These are phyloP conservation scores for Chaetoceros muelleri DNA, from an alignment of 108 stramenopile genomes.

Conservation along the genomic window DNA sequence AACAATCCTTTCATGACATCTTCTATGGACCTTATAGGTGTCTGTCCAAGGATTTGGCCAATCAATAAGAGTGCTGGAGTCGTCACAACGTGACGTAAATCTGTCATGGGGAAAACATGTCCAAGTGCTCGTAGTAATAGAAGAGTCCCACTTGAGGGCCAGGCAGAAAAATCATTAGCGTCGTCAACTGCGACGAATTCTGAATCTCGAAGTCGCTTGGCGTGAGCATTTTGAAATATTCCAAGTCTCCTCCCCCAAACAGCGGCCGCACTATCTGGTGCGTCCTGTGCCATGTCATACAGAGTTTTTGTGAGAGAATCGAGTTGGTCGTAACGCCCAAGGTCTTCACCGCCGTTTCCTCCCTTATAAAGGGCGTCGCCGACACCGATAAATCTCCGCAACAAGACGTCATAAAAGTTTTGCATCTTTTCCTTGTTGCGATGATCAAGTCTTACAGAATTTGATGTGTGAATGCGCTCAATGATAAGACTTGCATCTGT, in stretches of 20 bases:
- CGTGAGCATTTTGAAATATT: constrained; percentile 74
- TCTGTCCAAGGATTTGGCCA: constrained; percentile 76
- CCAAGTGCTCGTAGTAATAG: constrained; percentile 69
- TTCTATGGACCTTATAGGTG: constrained; percentile 49
- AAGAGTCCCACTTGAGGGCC: constrained; percentile 81
- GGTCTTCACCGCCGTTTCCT: constrained; percentile 65
- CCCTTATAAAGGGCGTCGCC: constrained; percentile 65
- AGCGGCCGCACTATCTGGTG: constrained; percentile 71
- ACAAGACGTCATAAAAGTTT: constrained; percentile 88
- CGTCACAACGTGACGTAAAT: constrained; percentile 82
- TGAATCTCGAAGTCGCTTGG: constrained; percentile 73
- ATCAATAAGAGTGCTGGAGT: constrained; percentile 74
- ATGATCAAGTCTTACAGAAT: constrained; percentile 77
- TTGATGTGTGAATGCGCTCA: constrained; percentile 65
- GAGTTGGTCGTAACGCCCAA: constrained; percentile 64
- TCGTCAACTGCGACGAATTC: constrained; percentile 39
- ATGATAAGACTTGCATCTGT: constrained; percentile 73
- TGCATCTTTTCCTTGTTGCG: constrained; percentile 87
- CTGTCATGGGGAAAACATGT: constrained; percentile 87
- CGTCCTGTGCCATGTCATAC: constrained; percentile 76
- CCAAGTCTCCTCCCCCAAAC: constrained; percentile 76
- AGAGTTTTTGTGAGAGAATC: constrained; percentile 54
- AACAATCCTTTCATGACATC: constrained; percentile 77
- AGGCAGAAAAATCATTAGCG: constrained; percentile 46
- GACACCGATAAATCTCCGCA: constrained; percentile 83